Base-by-base conservation (phyloP, 257 asterid genomes). In the Przewalskia tangutica region DNA sequence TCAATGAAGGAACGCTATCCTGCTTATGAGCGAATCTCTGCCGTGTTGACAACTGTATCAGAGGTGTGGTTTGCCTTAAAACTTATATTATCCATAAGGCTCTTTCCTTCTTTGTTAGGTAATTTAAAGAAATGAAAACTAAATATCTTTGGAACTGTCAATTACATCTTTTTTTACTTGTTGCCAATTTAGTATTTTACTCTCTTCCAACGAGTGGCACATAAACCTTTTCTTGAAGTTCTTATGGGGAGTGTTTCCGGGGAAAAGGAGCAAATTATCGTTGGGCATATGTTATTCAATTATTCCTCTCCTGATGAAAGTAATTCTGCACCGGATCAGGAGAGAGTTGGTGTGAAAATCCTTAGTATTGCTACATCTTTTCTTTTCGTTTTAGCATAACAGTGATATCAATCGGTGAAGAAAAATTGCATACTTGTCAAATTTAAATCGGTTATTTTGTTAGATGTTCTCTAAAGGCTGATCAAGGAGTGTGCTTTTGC, bases 31-130 rank as follows among this genome's bases (percentile, higher is more conserved):
- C 89, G 92, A 50, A 92, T 96, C 68, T 93, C 91, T 59, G 98
- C 98, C 84, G 93, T 93, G 78, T 89, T 94, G 87, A 96, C 99
- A 58, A 93, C 97, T 77, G 84, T 96, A 77, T 96, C 97, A 67
- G 99, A 96, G 99, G 99, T 93, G 84, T 56, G 79, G 83, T 54
- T 58, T 56, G 63, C 77, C 62, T 81, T 77, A 75, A 59, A 51
- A 60, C 84, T 38, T 51, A 27, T 50, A 75, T 50, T 50, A 13
- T 75, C 20, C 42, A 4, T 20, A 71, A 0, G 78, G 56, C 78
- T 71, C 59, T 46, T 71, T 71, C 59, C 11, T 20, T 71, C 42
- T 73, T 12, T 73, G 76, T 73, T 48, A 13, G 44, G 38, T 50
- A 73, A 7, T 38, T 16, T 36, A 36, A 38, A 66, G 14, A 66